Evolutionary conservation across 1,284 basidiomycete genomes (phyloP).

Genomic region (Dichomitus squalens): DNA sequence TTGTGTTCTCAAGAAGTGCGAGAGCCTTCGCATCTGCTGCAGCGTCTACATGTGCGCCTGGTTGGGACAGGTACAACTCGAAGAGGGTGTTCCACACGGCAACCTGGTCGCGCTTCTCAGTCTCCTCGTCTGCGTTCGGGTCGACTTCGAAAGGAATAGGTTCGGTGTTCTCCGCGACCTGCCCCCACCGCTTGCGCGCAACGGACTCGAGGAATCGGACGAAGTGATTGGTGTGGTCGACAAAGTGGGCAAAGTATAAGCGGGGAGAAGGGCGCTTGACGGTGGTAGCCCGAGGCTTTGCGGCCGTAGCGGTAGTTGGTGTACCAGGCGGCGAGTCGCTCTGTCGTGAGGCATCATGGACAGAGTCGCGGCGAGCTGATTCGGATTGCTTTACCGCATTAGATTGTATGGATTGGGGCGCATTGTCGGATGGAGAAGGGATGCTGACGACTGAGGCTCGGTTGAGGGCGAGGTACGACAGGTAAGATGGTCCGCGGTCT

Average conservation of each 20-base stretch:
- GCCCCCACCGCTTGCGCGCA: conserved; percentile 80
- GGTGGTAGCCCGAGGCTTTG: conserved; percentile 31
- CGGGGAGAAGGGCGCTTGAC: conserved; percentile 77
- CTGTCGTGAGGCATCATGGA: conserved; percentile 35
- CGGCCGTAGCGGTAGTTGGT: conserved; percentile 23
- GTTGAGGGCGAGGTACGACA: conserved; percentile 79
- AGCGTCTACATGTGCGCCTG: conserved; percentile 24
- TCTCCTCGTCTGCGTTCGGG: conserved; percentile 47
- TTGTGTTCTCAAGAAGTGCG: conserved; percentile 60
- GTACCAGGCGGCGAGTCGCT: conserved; percentile 33
- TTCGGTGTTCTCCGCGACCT: conserved; percentile 53
- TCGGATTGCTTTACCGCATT: conserved; percentile 47
- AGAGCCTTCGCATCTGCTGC: conserved; percentile 60
- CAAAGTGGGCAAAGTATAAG: conserved; percentile 93
- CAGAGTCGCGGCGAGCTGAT: conserved; percentile 39
- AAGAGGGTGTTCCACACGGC: conserved; percentile 96
- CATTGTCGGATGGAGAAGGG: conserved; percentile 43
- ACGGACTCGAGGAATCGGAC: conserved; percentile 90
- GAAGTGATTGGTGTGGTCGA: conserved; percentile 86
- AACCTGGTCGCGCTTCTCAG: conserved; percentile 72
- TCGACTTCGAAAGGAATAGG: conserved; percentile 25
- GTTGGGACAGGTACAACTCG: conserved; percentile 85
- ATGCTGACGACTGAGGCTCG: conserved; percentile 42
- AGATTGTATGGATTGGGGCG: conserved; percentile 46
- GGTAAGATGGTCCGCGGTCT: conserved; percentile 59